phyloP scores from a whole-genome alignment of 2,329 filamentous ascomycete genomes.

The Colletotrichum gloeosporioides region DNA sequence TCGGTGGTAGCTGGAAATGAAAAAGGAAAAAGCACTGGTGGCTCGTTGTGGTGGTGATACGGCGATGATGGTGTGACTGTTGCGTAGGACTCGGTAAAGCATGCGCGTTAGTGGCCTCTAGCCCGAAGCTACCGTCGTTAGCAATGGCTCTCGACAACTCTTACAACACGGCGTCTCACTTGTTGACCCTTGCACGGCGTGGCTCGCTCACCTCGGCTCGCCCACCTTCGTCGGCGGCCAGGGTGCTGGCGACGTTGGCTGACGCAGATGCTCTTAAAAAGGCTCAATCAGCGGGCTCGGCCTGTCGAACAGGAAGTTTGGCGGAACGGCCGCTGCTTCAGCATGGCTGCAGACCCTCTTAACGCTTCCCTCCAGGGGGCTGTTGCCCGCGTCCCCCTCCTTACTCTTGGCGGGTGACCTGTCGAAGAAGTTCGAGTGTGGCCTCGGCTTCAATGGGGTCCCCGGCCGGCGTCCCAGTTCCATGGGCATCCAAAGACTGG shows the following conservation, averaged over 20 bases:
- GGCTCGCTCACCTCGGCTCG: not conserved
- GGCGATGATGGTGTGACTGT: not conserved
- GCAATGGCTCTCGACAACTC: not conserved
- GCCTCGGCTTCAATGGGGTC: constrained; percentile 40
- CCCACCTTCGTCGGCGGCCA: constrained; percentile 21
- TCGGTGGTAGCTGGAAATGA: not conserved
- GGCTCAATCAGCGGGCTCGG: constrained; percentile 32
- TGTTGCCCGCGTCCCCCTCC: constrained; percentile 10
- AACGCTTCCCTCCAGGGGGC: constrained; percentile 26
- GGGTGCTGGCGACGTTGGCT: not conserved
- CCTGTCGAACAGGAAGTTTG: constrained; percentile 34
- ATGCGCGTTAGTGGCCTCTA: not conserved
- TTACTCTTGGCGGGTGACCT: not conserved
- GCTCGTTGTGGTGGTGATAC: not conserved
- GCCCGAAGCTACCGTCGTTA: not conserved
- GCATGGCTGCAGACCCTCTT: constrained; percentile 33
- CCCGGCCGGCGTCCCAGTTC: constrained; percentile 42
- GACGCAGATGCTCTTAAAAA: constrained; percentile 23
- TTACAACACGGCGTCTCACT: not conserved
- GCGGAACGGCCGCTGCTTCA: constrained; percentile 30
- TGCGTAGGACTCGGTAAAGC: not conserved
- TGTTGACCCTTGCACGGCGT: not conserved
- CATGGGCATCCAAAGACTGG: constrained; percentile 36
- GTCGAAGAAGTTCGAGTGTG: constrained; percentile 21
- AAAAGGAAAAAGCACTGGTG: not conserved